These are phyloP conservation scores for Nidula microcarpa DNA, from an alignment of 768 basidiomycete species.

Conservation along the genomic window DNA sequence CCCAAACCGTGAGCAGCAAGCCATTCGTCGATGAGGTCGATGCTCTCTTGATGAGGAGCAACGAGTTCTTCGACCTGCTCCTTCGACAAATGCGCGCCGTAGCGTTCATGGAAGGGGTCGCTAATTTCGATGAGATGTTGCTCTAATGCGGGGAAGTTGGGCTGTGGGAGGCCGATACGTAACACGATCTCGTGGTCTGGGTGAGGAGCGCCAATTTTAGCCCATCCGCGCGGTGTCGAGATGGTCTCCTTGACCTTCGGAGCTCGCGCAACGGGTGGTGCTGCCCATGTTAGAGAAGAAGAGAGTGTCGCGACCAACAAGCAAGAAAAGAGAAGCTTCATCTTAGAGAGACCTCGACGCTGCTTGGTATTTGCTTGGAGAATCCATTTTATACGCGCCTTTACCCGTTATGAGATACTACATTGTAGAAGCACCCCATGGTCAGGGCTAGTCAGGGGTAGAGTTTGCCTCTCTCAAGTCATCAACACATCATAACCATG, in stretches of 20 bases:
- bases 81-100: constrained; percentile 58
- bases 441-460: too few species aligned
- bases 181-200: constrained; percentile 45
- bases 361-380: too few species aligned
- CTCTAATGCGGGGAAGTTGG: constrained; percentile 46
- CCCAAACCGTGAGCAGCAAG: constrained; percentile 50
- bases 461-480: too few species aligned
- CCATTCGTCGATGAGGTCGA: constrained; percentile 60
- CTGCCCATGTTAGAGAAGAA: not conserved
- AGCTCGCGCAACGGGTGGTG: not conserved
- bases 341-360: not conserved
- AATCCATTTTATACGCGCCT: too few species aligned
- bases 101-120: constrained; percentile 50
- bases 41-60: constrained; percentile 50
- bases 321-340: constrained; percentile 5
- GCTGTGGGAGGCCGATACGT: constrained; percentile 56
- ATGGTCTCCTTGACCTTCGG: constrained; percentile 46
- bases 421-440: too few species aligned
- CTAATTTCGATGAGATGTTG: constrained; percentile 55
- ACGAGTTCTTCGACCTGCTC: constrained; percentile 62
- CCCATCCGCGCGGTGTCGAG: constrained; percentile 38
- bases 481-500: not conserved
- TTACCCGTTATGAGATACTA: too few species aligned
- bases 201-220: constrained; percentile 29
- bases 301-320: constrained; percentile 2